These are phyloP conservation scores for Gaertneriomyces semiglobifer DNA, from an alignment of 192 early-diverging fungal genomes.

Conservation along the genomic window DNA sequence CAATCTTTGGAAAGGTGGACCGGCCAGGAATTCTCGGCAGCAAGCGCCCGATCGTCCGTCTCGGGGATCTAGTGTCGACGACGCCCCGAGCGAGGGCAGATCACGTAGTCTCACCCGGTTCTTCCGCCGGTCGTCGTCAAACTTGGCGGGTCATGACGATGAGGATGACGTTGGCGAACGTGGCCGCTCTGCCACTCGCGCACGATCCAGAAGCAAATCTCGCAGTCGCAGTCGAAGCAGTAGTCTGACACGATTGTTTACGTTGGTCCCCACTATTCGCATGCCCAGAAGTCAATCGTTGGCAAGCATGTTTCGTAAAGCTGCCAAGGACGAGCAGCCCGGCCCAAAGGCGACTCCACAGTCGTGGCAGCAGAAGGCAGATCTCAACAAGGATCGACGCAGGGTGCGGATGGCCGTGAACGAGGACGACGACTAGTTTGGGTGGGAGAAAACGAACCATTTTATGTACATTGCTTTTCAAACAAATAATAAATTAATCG, in stretches of 20 bases:
- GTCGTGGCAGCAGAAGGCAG: too few species aligned
- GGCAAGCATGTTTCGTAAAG: slow-evolving; percentile 18
- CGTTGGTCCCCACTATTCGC: slow-evolving; percentile 18
- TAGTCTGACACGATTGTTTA: slow-evolving; percentile 19
- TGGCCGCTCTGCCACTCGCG: slow-evolving; percentile 2
- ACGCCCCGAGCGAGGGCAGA: not conserved
- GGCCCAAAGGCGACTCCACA: too few species aligned
- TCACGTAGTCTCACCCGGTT: slow-evolving; percentile 5
- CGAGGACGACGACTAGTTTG: too few species aligned
- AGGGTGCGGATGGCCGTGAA: too few species aligned
- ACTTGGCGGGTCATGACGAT: not conserved
- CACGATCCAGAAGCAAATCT: not conserved
- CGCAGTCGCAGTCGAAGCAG: slow-evolving; percentile 4
- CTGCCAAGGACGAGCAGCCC: not conserved
- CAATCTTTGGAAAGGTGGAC: too few species aligned
- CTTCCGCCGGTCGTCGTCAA: slow-evolving; percentile 6
- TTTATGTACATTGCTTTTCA: too few species aligned
- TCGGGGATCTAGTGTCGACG: too few species aligned
- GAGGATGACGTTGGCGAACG: slow-evolving; percentile 4
- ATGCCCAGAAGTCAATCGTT: slow-evolving; percentile 2
- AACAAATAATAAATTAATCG: too few species aligned
- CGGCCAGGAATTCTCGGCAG: too few species aligned
- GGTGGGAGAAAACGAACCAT: too few species aligned
- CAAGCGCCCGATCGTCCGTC: too few species aligned
- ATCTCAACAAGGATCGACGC: too few species aligned